Percentiles rank a stretch among this genome's conserved stretches.
Conservation (phyloP, 192 early-diverging fungal genomes). For the Backusella sp. region DNA sequence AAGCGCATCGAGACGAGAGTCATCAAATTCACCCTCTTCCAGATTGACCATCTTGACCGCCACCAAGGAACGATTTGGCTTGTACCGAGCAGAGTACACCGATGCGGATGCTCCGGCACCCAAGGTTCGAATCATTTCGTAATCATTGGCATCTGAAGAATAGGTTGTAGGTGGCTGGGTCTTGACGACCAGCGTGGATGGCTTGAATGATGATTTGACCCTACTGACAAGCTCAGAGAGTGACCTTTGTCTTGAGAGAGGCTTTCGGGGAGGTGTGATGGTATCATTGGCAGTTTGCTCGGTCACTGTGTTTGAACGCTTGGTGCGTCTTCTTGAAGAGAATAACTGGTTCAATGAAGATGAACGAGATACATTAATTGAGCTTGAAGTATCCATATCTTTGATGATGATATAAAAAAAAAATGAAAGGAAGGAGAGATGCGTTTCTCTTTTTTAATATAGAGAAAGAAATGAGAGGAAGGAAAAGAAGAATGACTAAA, state of each 20-base stretch:
- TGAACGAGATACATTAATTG: constrained; percentile 10
- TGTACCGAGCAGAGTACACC: constrained; percentile 23
- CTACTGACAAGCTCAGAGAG: constrained; percentile 16
- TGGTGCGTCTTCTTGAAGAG: background rate
- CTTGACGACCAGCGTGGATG: background rate
- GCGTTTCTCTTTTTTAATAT: background rate
- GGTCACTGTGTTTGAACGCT: background rate
- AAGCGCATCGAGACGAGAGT: constrained; percentile 26
- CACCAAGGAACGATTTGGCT: constrained; percentile 14
- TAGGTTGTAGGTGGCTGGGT: background rate
- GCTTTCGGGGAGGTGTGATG: background rate
- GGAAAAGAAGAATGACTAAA: background rate
- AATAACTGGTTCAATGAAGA: constrained; percentile 4
- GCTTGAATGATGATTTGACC: background rate
- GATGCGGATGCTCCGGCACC: constrained; percentile 32
- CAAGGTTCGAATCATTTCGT: constrained; percentile 10
- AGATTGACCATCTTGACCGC: constrained; percentile 26
- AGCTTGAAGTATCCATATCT: background rate
- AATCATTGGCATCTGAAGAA: constrained; percentile 8
- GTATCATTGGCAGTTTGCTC: background rate
- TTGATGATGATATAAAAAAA: background rate
- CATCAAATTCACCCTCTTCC: constrained; percentile 1
- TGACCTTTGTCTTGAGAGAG: constrained; percentile 1
- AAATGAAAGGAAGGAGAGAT: background rate
- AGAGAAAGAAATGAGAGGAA: background rate